These are phyloP conservation scores for Herpotrichia juniperi DNA, from an alignment of 2,329 filamentous ascomycete species.

Conservation along the genomic window DNA sequence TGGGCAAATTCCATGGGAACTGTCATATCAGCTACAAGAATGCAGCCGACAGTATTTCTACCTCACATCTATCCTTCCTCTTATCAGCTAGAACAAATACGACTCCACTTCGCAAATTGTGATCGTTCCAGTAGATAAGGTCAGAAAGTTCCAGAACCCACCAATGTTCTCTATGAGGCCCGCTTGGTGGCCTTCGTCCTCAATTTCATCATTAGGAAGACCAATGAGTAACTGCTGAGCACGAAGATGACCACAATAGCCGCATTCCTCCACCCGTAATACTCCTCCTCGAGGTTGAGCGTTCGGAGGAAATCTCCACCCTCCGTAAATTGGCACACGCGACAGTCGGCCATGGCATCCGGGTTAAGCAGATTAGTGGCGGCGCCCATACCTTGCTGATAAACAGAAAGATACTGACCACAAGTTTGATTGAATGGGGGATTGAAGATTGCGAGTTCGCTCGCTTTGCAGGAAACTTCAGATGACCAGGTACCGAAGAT, in stretches of 20 bases:
- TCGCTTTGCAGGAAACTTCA: constrained; percentile 43
- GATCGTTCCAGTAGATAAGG: no score
- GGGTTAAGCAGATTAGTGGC: constrained; percentile 65
- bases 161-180: constrained; percentile 34
- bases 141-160: background rate
- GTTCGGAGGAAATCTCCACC: constrained; percentile 66
- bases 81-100: no score
- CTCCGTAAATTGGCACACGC: constrained; percentile 64
- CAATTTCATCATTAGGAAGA: constrained; percentile 52
- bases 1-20: no score
- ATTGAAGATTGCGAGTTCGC: constrained; percentile 51
- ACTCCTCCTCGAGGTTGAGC: constrained; percentile 66
- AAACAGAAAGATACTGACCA: constrained; percentile 61
- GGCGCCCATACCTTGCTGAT: constrained; percentile 56
- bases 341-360: constrained; percentile 60
- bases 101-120: no score
- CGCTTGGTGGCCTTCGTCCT: constrained; percentile 50
- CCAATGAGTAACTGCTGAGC: constrained; percentile 59
- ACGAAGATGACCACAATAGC: constrained; percentile 65
- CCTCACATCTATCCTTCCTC: no score
- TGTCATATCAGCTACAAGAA: no score
- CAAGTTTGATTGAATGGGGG: constrained; percentile 62
- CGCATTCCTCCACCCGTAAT: constrained; percentile 70
- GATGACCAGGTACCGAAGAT: constrained; percentile 50
- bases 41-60: no score